Conservation (phyloP, 495 filamentous ascomycete genomes). For the Neurospora cerealis region DNA sequence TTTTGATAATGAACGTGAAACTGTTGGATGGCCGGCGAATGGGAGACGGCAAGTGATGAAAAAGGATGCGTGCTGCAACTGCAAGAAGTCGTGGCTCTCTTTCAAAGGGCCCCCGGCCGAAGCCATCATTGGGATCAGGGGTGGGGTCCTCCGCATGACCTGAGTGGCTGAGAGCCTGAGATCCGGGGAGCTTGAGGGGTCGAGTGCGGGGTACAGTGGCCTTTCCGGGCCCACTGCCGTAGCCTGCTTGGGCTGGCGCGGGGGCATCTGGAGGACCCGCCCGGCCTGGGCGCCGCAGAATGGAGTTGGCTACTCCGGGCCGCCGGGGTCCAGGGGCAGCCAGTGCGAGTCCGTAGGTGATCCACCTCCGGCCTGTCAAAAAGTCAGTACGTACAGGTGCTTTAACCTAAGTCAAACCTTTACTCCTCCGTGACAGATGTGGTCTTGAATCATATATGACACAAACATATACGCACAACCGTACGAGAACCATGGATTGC, state of each 20-base stretch:
- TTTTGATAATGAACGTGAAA: not conserved
- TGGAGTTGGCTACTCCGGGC: not conserved
- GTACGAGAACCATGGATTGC: not conserved
- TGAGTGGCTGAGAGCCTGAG: not conserved
- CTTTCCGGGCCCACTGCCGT: not conserved
- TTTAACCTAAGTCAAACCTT: not conserved
- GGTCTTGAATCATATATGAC: not conserved
- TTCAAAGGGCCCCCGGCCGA: slow-evolving; percentile 16
- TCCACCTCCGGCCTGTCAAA: not conserved
- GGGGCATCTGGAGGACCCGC: not conserved
- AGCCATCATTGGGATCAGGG: not conserved
- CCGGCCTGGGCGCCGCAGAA: not conserved
- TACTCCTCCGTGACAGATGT: too few relatives aligned
- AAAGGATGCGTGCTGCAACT: slow-evolving; percentile 25
- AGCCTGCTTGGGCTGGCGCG: not conserved
- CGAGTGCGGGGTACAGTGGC: not conserved
- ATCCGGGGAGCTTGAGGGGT: not conserved
- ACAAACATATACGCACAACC: not conserved
- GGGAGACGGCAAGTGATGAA: slow-evolving; percentile 6
- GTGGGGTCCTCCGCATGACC: not conserved
- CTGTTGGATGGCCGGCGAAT: not conserved
- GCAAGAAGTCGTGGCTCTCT: slow-evolving; percentile 31
- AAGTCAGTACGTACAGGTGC: not conserved
- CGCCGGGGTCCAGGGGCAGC: not conserved
- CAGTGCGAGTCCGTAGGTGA: not conserved